Percentiles rank a stretch among this genome's conserved stretches.
These are phyloP conservation scores for Fraxinus velutina DNA, from an alignment of 305 asterid genomes.

Conservation along the genomic window DNA sequence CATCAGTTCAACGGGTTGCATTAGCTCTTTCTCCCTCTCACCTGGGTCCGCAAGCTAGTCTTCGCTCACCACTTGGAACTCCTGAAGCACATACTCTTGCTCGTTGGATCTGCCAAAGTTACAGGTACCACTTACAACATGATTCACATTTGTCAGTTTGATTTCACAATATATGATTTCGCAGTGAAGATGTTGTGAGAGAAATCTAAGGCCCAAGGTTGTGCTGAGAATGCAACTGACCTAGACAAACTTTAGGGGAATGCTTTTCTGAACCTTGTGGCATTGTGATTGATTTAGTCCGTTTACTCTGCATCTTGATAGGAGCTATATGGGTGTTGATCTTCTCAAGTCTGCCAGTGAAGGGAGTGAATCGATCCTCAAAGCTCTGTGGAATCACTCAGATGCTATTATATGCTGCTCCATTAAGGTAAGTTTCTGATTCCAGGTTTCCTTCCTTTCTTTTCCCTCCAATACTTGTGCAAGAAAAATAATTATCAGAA, in stretches of 20 bases:
- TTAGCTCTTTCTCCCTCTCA: conserved; percentile 76
- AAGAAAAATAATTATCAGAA: background rate
- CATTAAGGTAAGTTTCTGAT: conserved; percentile 47
- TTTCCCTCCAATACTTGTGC: background rate
- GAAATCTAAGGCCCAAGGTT: background rate
- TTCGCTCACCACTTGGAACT: conserved; percentile 68
- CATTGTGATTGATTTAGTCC: background rate
- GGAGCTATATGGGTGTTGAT: conserved; percentile 71
- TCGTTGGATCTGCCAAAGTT: conserved; percentile 85
- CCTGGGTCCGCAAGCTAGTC: conserved; percentile 62
- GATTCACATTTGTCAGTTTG: background rate
- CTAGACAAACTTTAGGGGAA: background rate
- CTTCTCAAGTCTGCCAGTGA: conserved; percentile 64
- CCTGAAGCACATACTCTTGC: conserved; percentile 92
- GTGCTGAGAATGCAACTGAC: conserved; percentile 1
- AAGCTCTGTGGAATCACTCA: conserved; percentile 79
- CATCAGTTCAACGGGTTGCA: conserved; percentile 94
- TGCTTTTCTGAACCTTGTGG: background rate
- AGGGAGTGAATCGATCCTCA: conserved; percentile 68
- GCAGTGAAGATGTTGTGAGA: background rate
- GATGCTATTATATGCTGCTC: conserved; percentile 93
- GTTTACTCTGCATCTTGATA: conserved; percentile 20
- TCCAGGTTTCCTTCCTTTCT: background rate
- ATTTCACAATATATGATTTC: background rate
- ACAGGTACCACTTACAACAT: conserved; percentile 42